A percentile compares a stretch with the other conserved stretches of the same genome.
These are phyloP conservation scores for Grosmannia serpens DNA, from an alignment of 2,329 filamentous ascomycete species.

Conservation along the genomic window DNA sequence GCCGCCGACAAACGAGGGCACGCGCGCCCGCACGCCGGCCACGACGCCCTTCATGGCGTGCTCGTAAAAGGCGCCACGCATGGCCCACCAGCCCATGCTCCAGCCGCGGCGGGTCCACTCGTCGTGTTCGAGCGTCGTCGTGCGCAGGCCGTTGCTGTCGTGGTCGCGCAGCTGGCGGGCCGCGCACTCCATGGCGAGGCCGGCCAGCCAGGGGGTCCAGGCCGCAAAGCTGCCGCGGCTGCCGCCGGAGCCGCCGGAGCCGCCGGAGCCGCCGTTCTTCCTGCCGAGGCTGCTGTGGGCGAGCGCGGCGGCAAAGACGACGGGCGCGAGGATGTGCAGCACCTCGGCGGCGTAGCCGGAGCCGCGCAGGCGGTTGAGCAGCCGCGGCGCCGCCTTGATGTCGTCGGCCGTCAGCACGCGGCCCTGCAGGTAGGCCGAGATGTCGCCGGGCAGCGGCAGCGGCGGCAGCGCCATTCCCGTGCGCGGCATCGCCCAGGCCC, in stretches of 20 bases:
- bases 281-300: constrained; percentile 33
- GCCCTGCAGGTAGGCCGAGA: constrained; percentile 75
- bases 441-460: constrained; percentile 69
- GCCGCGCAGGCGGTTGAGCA: constrained; percentile 75
- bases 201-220: constrained; percentile 88
- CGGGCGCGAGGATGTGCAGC: constrained; percentile 81
- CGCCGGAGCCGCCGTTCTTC: constrained; percentile 18
- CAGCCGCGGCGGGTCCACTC: constrained; percentile 81
- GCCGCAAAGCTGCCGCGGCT: constrained; percentile 38
- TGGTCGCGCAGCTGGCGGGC: constrained; percentile 72
- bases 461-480: constrained; percentile 78
- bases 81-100: constrained; percentile 89
- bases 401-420: constrained; percentile 93
- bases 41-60: constrained; percentile 72
- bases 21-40: constrained; percentile 58
- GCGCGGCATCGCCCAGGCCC: constrained; percentile 84
- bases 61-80: constrained; percentile 96
- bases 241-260: constrained; percentile 25
- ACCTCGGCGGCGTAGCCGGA: constrained; percentile 67
- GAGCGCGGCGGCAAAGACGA: constrained; percentile 77
- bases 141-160: constrained; percentile 49
- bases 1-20: constrained; percentile 71
- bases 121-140: constrained; percentile 79
- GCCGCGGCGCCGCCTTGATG: constrained; percentile 79
- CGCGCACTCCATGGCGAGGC: constrained; percentile 73